Evolutionary conservation across 345 rosid genomes (phyloP).

Genomic region (Citrus sp.): DNA sequence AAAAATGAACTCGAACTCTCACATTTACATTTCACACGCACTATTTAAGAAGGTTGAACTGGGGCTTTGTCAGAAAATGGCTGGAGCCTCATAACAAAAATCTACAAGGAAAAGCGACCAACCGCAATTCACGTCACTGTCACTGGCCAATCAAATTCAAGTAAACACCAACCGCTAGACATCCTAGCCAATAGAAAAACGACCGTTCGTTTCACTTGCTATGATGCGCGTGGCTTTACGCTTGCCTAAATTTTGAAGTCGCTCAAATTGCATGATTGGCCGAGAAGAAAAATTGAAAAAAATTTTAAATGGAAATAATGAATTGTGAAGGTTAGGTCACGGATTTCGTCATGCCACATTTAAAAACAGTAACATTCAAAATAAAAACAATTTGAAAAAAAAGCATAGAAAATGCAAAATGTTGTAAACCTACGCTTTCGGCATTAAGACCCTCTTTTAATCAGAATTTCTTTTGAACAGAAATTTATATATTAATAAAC

Average conservation of each 20-base stretch:
- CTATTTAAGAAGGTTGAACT: not conserved
- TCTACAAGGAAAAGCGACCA: not conserved
- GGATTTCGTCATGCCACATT: slow-evolving; percentile 32
- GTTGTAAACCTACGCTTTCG: not conserved
- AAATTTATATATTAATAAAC: accelerated
- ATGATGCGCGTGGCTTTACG: not conserved
- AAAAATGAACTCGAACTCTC: not conserved
- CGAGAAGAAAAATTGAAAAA: not conserved
- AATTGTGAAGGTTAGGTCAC: slow-evolving; percentile 32
- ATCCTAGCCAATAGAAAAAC: not conserved
- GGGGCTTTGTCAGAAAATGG: slow-evolving; percentile 1
- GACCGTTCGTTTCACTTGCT: not conserved
- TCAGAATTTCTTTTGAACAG: accelerated
- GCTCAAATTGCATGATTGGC: slow-evolving; percentile 5
- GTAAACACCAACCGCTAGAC: not conserved
- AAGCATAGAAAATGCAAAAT: not conserved
- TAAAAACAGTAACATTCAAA: slow-evolving; percentile 4
- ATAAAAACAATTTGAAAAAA: not conserved
- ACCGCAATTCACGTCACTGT: not conserved
- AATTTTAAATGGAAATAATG: not conserved
- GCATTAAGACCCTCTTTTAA: too few species aligned
- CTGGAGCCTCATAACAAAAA: not conserved
- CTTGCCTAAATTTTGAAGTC: not conserved
- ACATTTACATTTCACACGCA: not conserved
- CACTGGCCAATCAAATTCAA: slow-evolving; percentile 5